These are phyloP conservation scores for Suillus cothurnatus DNA, from an alignment of 768 basidiomycete genomes.

Conservation along the genomic window DNA sequence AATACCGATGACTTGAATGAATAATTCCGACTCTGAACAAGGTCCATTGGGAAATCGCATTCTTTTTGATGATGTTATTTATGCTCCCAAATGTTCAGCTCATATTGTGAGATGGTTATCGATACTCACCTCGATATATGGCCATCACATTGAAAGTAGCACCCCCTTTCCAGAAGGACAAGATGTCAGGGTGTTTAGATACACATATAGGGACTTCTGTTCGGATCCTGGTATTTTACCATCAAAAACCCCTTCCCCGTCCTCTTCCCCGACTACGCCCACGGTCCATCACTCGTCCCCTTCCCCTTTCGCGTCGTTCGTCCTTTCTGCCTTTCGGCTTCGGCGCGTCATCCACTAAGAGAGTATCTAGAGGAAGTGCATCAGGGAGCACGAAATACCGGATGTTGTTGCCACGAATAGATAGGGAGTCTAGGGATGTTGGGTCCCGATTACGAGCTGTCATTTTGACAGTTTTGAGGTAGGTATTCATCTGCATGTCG, in stretches of 20 bases:
- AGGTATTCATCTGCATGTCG: slow-evolving; percentile 99
- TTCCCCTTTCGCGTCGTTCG: slow-evolving; percentile 62
- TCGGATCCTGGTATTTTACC: neutral
- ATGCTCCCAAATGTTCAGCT: neutral
- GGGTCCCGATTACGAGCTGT: slow-evolving; percentile 92
- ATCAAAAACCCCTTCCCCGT: slow-evolving; percentile 44
- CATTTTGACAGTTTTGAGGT: slow-evolving; percentile 97
- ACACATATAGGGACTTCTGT: neutral
- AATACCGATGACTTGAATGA: neutral
- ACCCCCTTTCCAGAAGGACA: neutral
- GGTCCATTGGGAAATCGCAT: neutral
- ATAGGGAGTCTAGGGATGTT: slow-evolving; percentile 82
- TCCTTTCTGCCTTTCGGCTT: slow-evolving; percentile 94
- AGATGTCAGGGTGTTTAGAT: neutral
- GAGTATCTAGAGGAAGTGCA: slow-evolving; percentile 92
- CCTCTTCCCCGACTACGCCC: slow-evolving; percentile 60
- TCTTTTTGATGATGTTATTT: neutral
- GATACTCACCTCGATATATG: neutral
- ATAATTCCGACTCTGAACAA: neutral
- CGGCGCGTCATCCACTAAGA: slow-evolving; percentile 96
- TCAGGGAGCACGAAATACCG: slow-evolving; percentile 98
- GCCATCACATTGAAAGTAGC: neutral
- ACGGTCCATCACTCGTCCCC: slow-evolving; percentile 55
- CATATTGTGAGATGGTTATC: neutral
- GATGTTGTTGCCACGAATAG: slow-evolving; percentile 95